phyloP scores from a whole-genome alignment of 345 rosid species.

The sweet orange (Citrus sinensis) region DNA sequence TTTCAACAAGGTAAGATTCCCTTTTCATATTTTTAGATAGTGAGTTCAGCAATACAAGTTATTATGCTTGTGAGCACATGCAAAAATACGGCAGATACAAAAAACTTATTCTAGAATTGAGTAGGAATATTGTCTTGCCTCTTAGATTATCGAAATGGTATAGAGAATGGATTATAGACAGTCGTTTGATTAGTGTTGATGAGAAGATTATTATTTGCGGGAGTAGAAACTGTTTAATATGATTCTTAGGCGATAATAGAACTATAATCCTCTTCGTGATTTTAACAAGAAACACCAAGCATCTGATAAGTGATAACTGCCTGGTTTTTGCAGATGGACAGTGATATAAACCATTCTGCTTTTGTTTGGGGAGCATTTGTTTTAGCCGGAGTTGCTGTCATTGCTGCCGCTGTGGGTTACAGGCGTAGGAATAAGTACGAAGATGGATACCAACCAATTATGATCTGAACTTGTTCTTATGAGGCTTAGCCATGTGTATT shows the following conservation, averaged over 20 bases:
- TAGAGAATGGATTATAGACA: too few relatives aligned
- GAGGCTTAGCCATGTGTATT: not conserved
- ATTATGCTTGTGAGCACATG: not conserved
- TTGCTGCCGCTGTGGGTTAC: slow-evolving; percentile 23
- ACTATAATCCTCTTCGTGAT: too few relatives aligned
- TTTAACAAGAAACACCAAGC: not conserved
- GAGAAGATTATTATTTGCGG: not conserved
- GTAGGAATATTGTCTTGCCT: not conserved
- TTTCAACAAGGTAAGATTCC: slow-evolving; percentile 30
- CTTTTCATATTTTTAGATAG: too few relatives aligned
- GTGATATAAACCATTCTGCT: slow-evolving; percentile 9
- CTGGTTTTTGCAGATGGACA: slow-evolving; percentile 19
- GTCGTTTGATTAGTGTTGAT: not conserved
- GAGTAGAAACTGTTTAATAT: not conserved
- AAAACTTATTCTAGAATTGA: too few relatives aligned
- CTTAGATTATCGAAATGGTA: too few relatives aligned
- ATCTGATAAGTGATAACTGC: not conserved
- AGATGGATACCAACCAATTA: slow-evolving; percentile 45
- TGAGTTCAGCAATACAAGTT: not conserved
- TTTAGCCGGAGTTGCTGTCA: slow-evolving; percentile 24
- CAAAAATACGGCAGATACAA: not conserved
- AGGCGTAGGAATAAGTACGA: slow-evolving; percentile 28
- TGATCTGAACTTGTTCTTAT: slow-evolving; percentile 14
- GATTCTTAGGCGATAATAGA: not conserved
- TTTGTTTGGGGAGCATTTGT: slow-evolving; percentile 19